Evolutionary conservation across 345 rosid genomes (phyloP).

Genomic region (Lepidium aucheri): DNA sequence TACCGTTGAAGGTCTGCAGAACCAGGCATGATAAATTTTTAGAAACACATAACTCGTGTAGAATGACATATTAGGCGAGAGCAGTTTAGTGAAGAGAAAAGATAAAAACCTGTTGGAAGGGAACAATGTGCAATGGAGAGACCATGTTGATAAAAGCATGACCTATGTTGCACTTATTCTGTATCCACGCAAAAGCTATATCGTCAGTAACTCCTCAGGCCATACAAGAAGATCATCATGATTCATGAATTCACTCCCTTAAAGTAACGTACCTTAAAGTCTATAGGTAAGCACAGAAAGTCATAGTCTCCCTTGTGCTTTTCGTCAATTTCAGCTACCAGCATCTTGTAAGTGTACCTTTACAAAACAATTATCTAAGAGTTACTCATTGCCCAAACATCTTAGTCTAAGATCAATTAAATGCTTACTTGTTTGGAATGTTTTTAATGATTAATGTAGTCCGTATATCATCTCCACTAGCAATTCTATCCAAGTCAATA

Average conservation of each 20-base stretch:
- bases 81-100: background rate
- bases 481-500: slow-evolving; percentile 74
- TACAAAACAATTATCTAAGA: slow-evolving; percentile 9
- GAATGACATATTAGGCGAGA: background rate
- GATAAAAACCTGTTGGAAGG: slow-evolving; percentile 67
- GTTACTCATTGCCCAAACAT: background rate
- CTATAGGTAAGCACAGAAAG: slow-evolving; percentile 88
- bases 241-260: background rate
- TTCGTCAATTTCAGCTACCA: slow-evolving; percentile 89
- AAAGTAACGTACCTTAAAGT: slow-evolving; percentile 57
- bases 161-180: slow-evolving; percentile 99
- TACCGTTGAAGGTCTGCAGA: slow-evolving; percentile 78
- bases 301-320: slow-evolving; percentile 78
- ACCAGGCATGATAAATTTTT: background rate
- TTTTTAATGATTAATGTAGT: slow-evolving; percentile 93
- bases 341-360: slow-evolving; percentile 96
- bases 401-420: background rate
- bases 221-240: background rate
- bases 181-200: slow-evolving; percentile 29
- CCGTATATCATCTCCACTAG: slow-evolving; percentile 60
- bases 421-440: slow-evolving; percentile 86
- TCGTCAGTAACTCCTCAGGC: slow-evolving; percentile 4
- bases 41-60: too few relatives aligned
- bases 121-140: slow-evolving; percentile 75
- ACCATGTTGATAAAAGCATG: slow-evolving; percentile 92